A percentile compares a stretch with the other conserved stretches of the same genome.
Evolutionary conservation across 164 flowering plant genomes (phyloP).

Genomic region (Nelumbo lutea): DNA sequence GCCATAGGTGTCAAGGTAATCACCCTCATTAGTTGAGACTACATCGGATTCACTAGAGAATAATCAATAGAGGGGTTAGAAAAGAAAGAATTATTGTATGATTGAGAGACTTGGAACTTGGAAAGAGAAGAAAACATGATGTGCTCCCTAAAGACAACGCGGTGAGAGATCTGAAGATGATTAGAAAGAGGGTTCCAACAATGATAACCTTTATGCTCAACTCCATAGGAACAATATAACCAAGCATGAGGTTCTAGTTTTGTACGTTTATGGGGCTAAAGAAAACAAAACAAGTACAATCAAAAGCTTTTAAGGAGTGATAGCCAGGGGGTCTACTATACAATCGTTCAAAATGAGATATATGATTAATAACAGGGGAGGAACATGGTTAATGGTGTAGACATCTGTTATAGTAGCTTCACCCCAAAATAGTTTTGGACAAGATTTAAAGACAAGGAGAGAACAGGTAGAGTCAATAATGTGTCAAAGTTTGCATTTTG

Average conservation of each 20-base stretch:
- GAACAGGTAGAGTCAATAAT: background rate
- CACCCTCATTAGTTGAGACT: no score
- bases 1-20: background rate
- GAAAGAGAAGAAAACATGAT: background rate
- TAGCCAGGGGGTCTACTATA: background rate
- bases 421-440: background rate
- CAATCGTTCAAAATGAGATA: background rate
- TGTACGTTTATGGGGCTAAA: slow-evolving; percentile 8
- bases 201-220: background rate
- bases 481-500: background rate
- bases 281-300: slow-evolving; percentile 16
- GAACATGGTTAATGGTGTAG: background rate
- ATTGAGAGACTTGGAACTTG: background rate
- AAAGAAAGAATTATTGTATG: background rate
- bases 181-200: slow-evolving; percentile 18
- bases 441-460: background rate
- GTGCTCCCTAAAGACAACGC: slow-evolving; percentile 5
- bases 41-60: background rate
- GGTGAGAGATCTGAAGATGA: background rate
- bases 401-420: background rate
- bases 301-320: background rate
- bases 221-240: background rate
- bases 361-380: background rate
- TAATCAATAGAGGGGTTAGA: background rate
- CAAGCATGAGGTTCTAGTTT: slow-evolving; percentile 1